Evolutionary conservation across 2,329 filamentous ascomycete species (phyloP).

Genomic region (Exophiala bonariae): DNA sequence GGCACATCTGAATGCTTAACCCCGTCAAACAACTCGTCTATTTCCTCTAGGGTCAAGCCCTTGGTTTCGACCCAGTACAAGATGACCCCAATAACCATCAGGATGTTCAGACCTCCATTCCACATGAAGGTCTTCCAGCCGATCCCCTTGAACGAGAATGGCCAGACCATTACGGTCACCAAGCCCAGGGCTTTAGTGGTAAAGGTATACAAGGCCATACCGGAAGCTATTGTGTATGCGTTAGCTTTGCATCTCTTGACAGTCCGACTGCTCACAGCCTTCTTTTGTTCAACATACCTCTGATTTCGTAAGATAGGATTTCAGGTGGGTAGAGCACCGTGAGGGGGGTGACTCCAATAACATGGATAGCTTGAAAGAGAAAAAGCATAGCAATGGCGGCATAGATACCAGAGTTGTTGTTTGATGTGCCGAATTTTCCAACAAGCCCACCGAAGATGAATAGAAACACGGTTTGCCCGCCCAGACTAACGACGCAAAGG

Average conservation of each 20-base stretch:
- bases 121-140: constrained; percentile 52
- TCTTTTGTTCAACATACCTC: no score
- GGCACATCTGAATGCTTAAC: constrained; percentile 20
- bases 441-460: constrained; percentile 55
- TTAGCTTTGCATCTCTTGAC: no score
- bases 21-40: constrained; percentile 29
- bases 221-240: no score
- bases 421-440: constrained; percentile 42
- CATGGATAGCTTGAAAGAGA: constrained; percentile 36
- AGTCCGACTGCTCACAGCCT: no score
- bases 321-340: constrained; percentile 37
- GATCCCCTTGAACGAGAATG: constrained; percentile 44
- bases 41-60: constrained; percentile 29
- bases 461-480: constrained; percentile 44
- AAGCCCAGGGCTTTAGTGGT: constrained; percentile 29
- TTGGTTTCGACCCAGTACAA: constrained; percentile 27
- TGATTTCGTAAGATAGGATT: constrained; percentile 34
- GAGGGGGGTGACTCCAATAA: constrained; percentile 37
- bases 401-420: constrained; percentile 43
- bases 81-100: constrained; percentile 36
- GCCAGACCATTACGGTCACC: constrained; percentile 43
- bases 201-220: constrained; percentile 5
- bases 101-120: constrained; percentile 46
- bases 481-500: constrained; percentile 34
- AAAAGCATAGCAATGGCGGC: constrained; percentile 39